Evolutionary conservation across 2,329 filamentous ascomycete genomes (phyloP).

Genomic region (Cladophialophora exuberans): DNA sequence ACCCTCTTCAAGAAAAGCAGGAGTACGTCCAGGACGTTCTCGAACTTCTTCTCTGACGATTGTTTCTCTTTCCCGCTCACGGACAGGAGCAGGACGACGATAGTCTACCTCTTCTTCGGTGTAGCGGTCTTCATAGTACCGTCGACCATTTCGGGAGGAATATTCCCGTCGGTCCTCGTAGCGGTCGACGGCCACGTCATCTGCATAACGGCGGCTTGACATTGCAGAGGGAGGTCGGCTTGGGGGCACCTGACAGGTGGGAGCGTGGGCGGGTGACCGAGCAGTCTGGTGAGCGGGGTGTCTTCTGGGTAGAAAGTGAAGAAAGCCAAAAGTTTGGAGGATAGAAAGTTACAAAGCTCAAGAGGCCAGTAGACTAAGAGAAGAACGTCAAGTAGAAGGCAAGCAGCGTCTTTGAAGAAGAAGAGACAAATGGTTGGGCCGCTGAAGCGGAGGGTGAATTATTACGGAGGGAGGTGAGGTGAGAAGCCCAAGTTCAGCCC

Average conservation of each 20-base stretch:
- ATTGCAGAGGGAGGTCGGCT: slow-evolving; percentile 34
- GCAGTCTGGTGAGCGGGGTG: slow-evolving; percentile 3
- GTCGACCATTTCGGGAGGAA: slow-evolving; percentile 45
- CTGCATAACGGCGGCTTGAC: slow-evolving; percentile 50
- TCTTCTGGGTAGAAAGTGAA: background rate
- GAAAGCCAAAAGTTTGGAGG: background rate
- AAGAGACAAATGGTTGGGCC: slow-evolving; percentile 5
- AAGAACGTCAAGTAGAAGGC: slow-evolving; percentile 7
- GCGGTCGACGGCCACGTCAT: slow-evolving; percentile 44
- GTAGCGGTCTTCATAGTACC: slow-evolving; percentile 52
- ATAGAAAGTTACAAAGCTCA: background rate
- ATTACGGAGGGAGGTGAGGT: slow-evolving; percentile 8
- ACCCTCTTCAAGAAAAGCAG: slow-evolving; percentile 42
- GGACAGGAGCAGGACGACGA: slow-evolving; percentile 49
- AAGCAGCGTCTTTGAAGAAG: slow-evolving; percentile 2
- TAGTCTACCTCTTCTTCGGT: slow-evolving; percentile 52
- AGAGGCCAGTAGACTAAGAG: background rate
- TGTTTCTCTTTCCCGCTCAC: slow-evolving; percentile 44
- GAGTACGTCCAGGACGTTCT: slow-evolving; percentile 29
- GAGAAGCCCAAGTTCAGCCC: background rate
- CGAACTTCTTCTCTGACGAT: slow-evolving; percentile 28
- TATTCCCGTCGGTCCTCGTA: slow-evolving; percentile 54
- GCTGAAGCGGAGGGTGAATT: slow-evolving; percentile 3
- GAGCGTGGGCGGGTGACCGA: background rate
- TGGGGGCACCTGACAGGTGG: background rate